Conservation (phyloP, 306 rosid species). For the Lathyrus aphaca region DNA sequence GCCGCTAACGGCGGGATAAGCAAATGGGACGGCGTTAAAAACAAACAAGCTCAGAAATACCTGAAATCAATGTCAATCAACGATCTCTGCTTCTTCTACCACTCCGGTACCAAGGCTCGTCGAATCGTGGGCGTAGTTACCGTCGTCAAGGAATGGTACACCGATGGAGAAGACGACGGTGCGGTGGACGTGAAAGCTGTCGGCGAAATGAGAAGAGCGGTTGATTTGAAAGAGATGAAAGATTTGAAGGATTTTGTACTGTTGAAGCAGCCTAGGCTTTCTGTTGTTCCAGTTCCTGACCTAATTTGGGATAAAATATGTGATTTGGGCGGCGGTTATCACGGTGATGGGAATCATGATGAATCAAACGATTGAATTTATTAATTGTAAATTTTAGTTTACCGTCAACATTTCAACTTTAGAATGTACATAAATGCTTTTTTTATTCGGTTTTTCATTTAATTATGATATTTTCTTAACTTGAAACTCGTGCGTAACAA, state of each 20-base stretch:
- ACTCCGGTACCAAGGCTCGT: conserved; percentile 80
- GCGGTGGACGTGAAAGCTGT: conserved; percentile 74
- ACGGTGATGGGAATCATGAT: conserved; percentile 58
- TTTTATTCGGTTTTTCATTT: too few species aligned
- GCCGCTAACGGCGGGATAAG: conserved; percentile 66
- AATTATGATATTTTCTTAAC: too few species aligned
- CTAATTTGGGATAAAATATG: conserved; percentile 62
- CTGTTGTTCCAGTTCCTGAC: conserved; percentile 69
- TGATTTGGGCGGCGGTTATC: conserved; percentile 70
- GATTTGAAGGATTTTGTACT: conserved; percentile 58
- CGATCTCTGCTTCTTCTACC: conserved; percentile 86
- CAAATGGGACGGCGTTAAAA: conserved; percentile 92
- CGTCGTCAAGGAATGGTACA: conserved; percentile 63
- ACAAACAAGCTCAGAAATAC: conserved; percentile 83
- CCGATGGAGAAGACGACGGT: conserved; percentile 35
- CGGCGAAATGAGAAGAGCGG: conserved; percentile 78
- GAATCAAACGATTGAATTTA: not conserved
- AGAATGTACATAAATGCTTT: too few species aligned
- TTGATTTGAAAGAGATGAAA: conserved; percentile 82
- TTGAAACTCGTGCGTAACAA: too few species aligned
- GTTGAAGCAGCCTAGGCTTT: conserved; percentile 72
- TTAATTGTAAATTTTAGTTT: not conserved
- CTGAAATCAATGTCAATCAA: conserved; percentile 70
- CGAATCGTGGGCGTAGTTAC: conserved; percentile 77
- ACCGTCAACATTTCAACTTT: not conserved